These are phyloP conservation scores for Tetracladium marchalianum DNA, from an alignment of 495 filamentous ascomycete genomes.

Conservation along the genomic window DNA sequence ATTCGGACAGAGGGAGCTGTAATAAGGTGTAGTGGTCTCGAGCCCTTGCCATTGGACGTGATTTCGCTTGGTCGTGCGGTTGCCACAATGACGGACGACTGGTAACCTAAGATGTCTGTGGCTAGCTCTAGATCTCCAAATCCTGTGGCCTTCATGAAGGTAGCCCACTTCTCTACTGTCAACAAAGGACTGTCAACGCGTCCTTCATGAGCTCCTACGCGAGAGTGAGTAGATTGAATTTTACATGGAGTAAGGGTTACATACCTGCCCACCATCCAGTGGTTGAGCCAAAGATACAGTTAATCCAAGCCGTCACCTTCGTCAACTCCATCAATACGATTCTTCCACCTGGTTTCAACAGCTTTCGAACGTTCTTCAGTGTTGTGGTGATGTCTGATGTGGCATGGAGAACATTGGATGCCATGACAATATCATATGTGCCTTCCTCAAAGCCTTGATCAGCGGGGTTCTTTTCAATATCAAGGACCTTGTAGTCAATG, in stretches of 20 bases:
- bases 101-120: too few species aligned
- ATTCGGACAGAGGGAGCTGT: too few species aligned
- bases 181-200: not conserved
- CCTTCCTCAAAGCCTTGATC: conserved; percentile 36
- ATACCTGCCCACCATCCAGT: conserved; percentile 42
- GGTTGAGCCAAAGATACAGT: conserved; percentile 31
- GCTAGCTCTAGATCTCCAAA: not conserved
- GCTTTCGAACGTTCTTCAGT: conserved; percentile 30
- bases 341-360: conserved; percentile 25
- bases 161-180: not conserved
- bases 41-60: too few species aligned
- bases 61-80: too few species aligned
- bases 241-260: not conserved
- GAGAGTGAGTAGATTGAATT: not conserved
- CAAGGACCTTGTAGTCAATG: conserved; percentile 24
- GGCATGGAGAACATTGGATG: conserved; percentile 42
- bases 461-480: conserved; percentile 34
- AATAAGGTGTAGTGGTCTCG: too few species aligned
- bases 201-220: not conserved
- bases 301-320: conserved; percentile 21
- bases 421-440: conserved; percentile 41
- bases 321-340: conserved; percentile 38
- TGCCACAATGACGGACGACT: too few species aligned
- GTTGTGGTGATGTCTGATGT: conserved; percentile 35
- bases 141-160: not conserved